Evolutionary conservation across 768 basidiomycete species (phyloP).

Genomic region (Gloeostereum incarnatum): DNA sequence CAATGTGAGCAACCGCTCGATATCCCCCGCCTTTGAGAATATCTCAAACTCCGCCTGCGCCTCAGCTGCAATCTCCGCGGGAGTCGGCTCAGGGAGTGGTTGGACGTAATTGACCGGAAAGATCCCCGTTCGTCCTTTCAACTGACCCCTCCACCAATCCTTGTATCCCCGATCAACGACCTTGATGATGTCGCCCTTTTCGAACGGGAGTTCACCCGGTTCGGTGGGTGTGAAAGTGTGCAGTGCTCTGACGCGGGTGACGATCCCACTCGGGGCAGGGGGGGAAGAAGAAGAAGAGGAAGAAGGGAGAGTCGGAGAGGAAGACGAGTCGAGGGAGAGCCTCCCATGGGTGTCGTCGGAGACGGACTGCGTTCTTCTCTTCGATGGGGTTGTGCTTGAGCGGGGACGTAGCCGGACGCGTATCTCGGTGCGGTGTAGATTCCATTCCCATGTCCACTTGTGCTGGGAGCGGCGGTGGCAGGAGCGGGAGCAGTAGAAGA

Average conservation of each 20-base stretch:
- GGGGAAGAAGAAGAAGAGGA: slow-evolving; percentile 13
- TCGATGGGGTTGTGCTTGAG: slow-evolving; percentile 35
- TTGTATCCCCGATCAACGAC: slow-evolving; percentile 91
- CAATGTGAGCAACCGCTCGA: slow-evolving; percentile 72
- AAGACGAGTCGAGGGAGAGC: slow-evolving; percentile 8
- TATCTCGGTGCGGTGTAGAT: slow-evolving; percentile 22
- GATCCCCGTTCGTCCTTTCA: slow-evolving; percentile 86
- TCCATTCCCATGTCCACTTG: slow-evolving; percentile 2
- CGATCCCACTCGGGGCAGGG: slow-evolving; percentile 26
- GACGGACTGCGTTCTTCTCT: neutral
- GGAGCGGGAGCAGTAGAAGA: slow-evolving; percentile 1
- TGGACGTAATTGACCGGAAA: slow-evolving; percentile 98
- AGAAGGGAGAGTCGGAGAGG: slow-evolving; percentile 5
- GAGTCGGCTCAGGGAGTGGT: slow-evolving; percentile 76
- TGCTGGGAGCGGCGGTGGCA: slow-evolving; percentile 11
- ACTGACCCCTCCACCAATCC: slow-evolving; percentile 95
- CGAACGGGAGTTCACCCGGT: slow-evolving; percentile 84
- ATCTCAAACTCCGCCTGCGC: slow-evolving; percentile 83
- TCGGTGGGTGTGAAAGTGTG: slow-evolving; percentile 86
- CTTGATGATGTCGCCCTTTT: slow-evolving; percentile 89
- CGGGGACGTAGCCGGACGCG: slow-evolving; percentile 49
- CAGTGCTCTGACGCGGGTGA: slow-evolving; percentile 81
- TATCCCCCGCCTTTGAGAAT: slow-evolving; percentile 78
- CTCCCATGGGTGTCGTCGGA: slow-evolving; percentile 4
- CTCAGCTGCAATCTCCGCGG: slow-evolving; percentile 68